These are phyloP conservation scores for Trichoderma sp. DNA, from an alignment of 2,329 filamentous ascomycete genomes.

Conservation along the genomic window DNA sequence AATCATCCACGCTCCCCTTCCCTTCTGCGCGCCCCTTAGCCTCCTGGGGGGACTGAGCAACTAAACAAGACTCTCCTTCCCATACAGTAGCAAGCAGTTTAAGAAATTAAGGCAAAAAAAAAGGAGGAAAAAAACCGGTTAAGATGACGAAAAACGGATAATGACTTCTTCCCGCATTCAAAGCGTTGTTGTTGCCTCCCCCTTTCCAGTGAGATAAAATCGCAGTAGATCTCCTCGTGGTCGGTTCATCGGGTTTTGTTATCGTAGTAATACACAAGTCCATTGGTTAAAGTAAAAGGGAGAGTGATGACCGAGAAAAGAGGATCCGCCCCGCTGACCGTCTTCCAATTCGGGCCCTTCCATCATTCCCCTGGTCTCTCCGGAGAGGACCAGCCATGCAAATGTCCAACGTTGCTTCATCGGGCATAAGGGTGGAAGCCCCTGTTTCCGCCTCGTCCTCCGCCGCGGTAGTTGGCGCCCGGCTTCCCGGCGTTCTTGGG, in stretches of 20 bases:
- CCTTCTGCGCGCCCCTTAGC: too few species aligned
- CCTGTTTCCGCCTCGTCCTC: slow-evolving; percentile 72
- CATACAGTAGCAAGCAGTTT: too few species aligned
- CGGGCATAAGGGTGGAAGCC: slow-evolving; percentile 77
- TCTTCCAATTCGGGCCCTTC: too few species aligned
- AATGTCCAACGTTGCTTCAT: slow-evolving; percentile 29
- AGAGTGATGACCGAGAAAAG: background rate
- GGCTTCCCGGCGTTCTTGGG: slow-evolving; percentile 93
- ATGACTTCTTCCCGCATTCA: too few species aligned
- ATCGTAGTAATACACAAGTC: slow-evolving; percentile 17
- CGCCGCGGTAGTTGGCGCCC: slow-evolving; percentile 90
- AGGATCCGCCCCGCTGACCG: too few species aligned
- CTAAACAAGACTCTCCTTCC: too few species aligned
- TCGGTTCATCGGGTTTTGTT: background rate
- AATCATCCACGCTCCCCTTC: too few species aligned
- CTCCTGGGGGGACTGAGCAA: too few species aligned
- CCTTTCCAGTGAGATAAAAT: background rate
- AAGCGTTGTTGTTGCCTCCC: background rate
- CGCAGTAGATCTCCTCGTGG: background rate
- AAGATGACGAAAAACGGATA: background rate
- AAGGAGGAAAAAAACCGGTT: too few species aligned
- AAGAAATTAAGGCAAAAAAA: too few species aligned
- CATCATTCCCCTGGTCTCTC: too few species aligned
- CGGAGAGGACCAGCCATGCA: background rate
- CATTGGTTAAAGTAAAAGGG: background rate